phyloP scores from a whole-genome alignment of 108 stramenopile genomes.

The Fistulifera solaris region DNA sequence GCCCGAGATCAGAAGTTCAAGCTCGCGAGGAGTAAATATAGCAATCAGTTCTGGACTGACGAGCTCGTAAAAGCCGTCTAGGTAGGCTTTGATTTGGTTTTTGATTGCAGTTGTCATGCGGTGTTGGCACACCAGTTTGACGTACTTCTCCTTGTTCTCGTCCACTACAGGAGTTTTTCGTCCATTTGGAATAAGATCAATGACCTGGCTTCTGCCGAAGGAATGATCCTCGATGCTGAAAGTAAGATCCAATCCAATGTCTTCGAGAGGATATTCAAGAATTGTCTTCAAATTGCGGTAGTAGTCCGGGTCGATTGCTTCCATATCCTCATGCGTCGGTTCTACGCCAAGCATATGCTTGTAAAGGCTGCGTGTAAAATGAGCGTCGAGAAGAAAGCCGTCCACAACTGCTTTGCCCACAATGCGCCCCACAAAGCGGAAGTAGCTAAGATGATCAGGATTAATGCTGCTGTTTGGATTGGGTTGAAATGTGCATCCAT shows the following conservation, averaged over 20 bases:
- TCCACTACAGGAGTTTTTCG: slow-evolving; percentile 89
- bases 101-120: slow-evolving; percentile 93
- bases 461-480: slow-evolving; percentile 93
- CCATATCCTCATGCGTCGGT: slow-evolving; percentile 92
- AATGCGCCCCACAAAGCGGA: slow-evolving; percentile 94
- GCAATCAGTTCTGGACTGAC: slow-evolving; percentile 87
- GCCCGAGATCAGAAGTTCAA: slow-evolving; percentile 96
- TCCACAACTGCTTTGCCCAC: slow-evolving; percentile 98
- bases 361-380: slow-evolving; percentile 96
- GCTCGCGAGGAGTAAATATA: slow-evolving; percentile 92
- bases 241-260: slow-evolving; percentile 89
- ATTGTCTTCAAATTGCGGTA: slow-evolving; percentile 93
- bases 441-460: slow-evolving; percentile 92
- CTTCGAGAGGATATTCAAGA: slow-evolving; percentile 84
- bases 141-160: slow-evolving; percentile 87
- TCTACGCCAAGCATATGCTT: slow-evolving; percentile 96
- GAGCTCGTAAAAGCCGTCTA: slow-evolving; percentile 95
- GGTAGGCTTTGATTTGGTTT: slow-evolving; percentile 90
- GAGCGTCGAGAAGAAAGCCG: slow-evolving; percentile 94
- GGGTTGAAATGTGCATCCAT: slow-evolving; percentile 96
- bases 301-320: slow-evolving; percentile 97
- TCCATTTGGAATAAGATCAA: slow-evolving; percentile 90
- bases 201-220: slow-evolving; percentile 70
- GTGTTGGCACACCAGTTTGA: slow-evolving; percentile 91
- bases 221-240: slow-evolving; percentile 83